Conservation (phyloP, 1,139 yeast species). For the Diutina pseudorugosa region DNA sequence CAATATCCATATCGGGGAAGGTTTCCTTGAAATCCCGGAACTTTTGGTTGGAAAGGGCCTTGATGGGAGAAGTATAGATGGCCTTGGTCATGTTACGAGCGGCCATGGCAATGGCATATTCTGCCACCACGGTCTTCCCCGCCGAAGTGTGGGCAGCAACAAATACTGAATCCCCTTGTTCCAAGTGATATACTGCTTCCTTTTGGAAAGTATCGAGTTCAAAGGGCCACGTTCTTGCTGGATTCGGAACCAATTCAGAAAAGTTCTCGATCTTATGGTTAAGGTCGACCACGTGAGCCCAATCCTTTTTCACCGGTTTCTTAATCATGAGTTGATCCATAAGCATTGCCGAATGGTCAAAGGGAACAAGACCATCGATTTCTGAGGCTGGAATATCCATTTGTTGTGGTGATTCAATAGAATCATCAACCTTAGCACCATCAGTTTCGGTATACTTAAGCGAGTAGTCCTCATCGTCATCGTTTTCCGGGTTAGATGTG, state of each 20-base stretch:
- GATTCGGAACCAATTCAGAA: constrained; percentile 77
- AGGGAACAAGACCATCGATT: constrained; percentile 75
- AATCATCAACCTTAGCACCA: constrained; percentile 30
- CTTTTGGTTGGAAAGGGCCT: constrained; percentile 86
- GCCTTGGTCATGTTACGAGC: constrained; percentile 83
- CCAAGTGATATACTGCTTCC: constrained; percentile 92
- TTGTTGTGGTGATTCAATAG: constrained; percentile 91
- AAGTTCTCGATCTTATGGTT: constrained; percentile 78
- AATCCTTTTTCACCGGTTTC: constrained; percentile 29
- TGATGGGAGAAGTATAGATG: constrained; percentile 87
- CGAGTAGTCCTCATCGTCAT: constrained; percentile 4
- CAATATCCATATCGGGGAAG: constrained; percentile 75
- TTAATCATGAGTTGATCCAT: constrained; percentile 71
- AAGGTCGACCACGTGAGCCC: constrained; percentile 95
- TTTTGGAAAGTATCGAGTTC: constrained; percentile 91
- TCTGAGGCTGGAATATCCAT: constrained; percentile 42
- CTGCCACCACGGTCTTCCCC: constrained; percentile 88
- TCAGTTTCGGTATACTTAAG: constrained; percentile 9
- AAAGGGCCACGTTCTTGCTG: constrained; percentile 91
- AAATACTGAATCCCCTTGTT: constrained; percentile 93
- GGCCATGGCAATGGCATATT: constrained; percentile 91
- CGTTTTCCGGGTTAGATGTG: too few relatives aligned
- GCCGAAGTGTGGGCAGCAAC: constrained; percentile 98
- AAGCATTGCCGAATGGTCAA: constrained; percentile 76
- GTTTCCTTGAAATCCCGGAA: constrained; percentile 83